These are phyloP conservation scores for Acer saccharum DNA, from an alignment of 345 rosid genomes.

Conservation along the genomic window DNA sequence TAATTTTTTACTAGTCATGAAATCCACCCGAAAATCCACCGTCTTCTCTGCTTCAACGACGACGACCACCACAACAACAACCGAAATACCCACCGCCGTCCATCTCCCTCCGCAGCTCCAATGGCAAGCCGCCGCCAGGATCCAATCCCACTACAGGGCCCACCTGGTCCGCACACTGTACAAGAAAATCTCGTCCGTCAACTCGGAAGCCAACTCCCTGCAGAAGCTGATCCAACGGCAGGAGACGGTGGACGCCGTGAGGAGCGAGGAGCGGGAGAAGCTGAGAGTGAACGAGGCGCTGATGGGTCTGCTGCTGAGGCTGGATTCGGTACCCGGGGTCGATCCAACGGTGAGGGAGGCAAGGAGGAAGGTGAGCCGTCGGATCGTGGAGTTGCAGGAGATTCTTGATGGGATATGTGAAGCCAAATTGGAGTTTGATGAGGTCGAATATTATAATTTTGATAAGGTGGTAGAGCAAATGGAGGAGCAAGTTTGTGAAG, in stretches of 20 bases:
- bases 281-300: constrained; percentile 73
- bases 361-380: constrained; percentile 79
- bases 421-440: constrained; percentile 24
- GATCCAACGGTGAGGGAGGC: constrained; percentile 75
- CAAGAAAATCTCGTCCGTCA: constrained; percentile 50
- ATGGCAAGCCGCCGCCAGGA: constrained; percentile 52
- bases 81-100: constrained; percentile 33
- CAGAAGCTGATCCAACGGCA: constrained; percentile 75
- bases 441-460: no score
- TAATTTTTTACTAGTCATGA: constrained; percentile 27
- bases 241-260: constrained; percentile 80
- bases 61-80: constrained; percentile 16
- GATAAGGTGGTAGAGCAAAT: constrained; percentile 55
- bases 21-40: constrained; percentile 35
- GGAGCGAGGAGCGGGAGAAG: constrained; percentile 63
- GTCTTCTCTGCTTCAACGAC: constrained; percentile 29
- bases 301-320: constrained; percentile 75
- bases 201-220: constrained; percentile 55
- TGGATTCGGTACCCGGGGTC: constrained; percentile 82
- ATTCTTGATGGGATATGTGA: constrained; percentile 65
- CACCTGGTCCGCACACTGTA: constrained; percentile 57
- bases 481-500: constrained; percentile 69
- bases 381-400: constrained; percentile 88
- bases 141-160: constrained; percentile 73
- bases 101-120: constrained; percentile 30